phyloP scores from a whole-genome alignment of 345 rosid species.

The Populus pruinosa region DNA sequence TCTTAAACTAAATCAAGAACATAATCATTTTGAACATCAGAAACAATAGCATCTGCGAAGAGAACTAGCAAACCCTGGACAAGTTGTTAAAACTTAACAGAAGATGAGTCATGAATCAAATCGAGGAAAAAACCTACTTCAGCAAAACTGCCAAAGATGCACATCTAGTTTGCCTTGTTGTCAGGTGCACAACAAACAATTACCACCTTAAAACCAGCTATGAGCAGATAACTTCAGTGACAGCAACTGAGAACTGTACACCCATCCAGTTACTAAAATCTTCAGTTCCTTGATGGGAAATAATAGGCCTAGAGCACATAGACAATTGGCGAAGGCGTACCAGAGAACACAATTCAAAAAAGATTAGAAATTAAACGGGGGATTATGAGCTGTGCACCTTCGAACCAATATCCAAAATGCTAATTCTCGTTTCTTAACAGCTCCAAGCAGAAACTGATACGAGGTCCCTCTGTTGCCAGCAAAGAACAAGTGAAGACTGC shows the following conservation, averaged over 20 bases:
- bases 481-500: constrained; percentile 25
- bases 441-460: constrained; percentile 31
- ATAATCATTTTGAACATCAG: neutral
- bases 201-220: constrained; percentile 11
- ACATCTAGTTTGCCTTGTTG: constrained; percentile 19
- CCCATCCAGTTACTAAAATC: constrained; percentile 36
- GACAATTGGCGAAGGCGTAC: constrained; percentile 44
- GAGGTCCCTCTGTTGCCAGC: constrained; percentile 30
- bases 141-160: too few relatives aligned
- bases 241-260: constrained; percentile 29
- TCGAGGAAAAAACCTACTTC: too few relatives aligned
- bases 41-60: neutral
- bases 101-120: too few relatives aligned
- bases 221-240: constrained; percentile 17
- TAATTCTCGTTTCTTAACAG: constrained; percentile 11
- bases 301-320: constrained; percentile 39
- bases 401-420: constrained; percentile 6
- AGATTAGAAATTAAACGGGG: constrained; percentile 36
- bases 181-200: constrained; percentile 25
- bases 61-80: too few relatives aligned
- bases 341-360: constrained; percentile 23
- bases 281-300: constrained; percentile 38
- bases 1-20: neutral
- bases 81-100: too few relatives aligned
- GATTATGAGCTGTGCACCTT: constrained; percentile 29